phyloP scores from a whole-genome alignment of 352 stramenopile genomes.

The Phytopythium montanum region DNA sequence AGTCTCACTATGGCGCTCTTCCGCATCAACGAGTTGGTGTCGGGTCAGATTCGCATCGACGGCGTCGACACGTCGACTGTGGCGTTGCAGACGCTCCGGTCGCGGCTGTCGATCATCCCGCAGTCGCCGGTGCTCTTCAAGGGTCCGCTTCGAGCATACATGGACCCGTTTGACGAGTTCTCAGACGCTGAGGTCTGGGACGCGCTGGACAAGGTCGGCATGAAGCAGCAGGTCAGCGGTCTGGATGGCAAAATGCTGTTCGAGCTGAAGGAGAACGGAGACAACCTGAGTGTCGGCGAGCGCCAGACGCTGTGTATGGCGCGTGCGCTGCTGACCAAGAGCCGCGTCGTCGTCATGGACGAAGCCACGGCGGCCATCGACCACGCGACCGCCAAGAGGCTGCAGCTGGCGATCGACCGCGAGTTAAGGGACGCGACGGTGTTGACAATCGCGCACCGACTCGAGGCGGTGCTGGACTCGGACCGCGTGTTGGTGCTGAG shows the following conservation, averaged over 20 bases:
- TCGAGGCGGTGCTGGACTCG: slow-evolving; percentile 90
- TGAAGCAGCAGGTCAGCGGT: slow-evolving; percentile 27
- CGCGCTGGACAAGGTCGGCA: slow-evolving; percentile 45
- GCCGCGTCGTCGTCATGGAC: slow-evolving; percentile 91
- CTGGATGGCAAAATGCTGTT: slow-evolving; percentile 9
- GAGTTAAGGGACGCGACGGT: slow-evolving; percentile 89
- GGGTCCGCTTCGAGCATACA: slow-evolving; percentile 77
- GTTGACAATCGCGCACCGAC: slow-evolving; percentile 91
- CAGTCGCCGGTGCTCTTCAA: slow-evolving; percentile 90
- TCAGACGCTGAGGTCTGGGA: slow-evolving; percentile 57
- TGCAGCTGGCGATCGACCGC: slow-evolving; percentile 58
- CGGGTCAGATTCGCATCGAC: slow-evolving; percentile 32
- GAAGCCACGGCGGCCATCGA: slow-evolving; percentile 88
- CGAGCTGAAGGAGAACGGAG: slow-evolving; percentile 46
- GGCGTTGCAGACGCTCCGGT: slow-evolving; percentile 21
- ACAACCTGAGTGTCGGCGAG: slow-evolving; percentile 61
- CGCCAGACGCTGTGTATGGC: slow-evolving; percentile 91
- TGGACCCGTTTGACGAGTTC: slow-evolving; percentile 86
- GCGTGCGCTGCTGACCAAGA: slow-evolving; percentile 83
- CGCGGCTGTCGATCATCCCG: slow-evolving; percentile 46
- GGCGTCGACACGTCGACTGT: slow-evolving; percentile 34
- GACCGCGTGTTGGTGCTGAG: slow-evolving; percentile 86
- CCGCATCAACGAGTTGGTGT: slow-evolving; percentile 76
- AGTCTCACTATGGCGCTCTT: slow-evolving; percentile 86
- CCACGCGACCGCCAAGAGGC: slow-evolving; percentile 47